A percentile compares a stretch with the other conserved stretches of the same genome.
phyloP scores from a whole-genome alignment of 2,329 filamentous ascomycete species.

The Aureobasidium sp. region DNA sequence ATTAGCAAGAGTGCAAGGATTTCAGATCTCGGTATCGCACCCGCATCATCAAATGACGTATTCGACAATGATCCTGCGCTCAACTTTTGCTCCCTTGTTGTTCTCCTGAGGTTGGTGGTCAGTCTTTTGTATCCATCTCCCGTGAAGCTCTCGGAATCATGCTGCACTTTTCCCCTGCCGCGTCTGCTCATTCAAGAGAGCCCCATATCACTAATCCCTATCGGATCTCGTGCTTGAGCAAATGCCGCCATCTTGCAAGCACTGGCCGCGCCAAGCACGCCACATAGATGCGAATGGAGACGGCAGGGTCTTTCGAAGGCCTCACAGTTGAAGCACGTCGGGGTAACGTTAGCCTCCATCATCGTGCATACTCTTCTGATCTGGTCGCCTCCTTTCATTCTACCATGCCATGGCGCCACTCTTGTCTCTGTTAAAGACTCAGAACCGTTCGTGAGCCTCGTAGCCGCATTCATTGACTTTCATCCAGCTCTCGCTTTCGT shows the following conservation, averaged over 20 bases:
- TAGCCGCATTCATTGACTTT: not conserved
- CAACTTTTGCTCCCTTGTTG: too few relatives aligned
- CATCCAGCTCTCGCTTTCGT: not conserved
- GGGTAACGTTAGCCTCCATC: not conserved
- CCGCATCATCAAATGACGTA: too few relatives aligned
- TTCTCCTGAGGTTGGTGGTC: too few relatives aligned
- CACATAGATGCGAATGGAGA: constrained; percentile 4
- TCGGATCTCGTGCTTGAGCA: not conserved
- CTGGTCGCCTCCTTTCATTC: not conserved
- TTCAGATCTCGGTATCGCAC: too few relatives aligned
- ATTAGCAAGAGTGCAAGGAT: not conserved
- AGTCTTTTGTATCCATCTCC: too few relatives aligned
- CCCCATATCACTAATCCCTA: not conserved
- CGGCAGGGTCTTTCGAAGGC: not conserved
- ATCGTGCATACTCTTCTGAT: not conserved
- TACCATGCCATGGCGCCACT: not conserved
- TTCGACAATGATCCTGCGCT: too few relatives aligned
- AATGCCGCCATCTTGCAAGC: constrained; percentile 2
- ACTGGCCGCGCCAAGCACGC: constrained; percentile 10
- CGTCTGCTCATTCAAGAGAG: not conserved
- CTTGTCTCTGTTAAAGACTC: not conserved
- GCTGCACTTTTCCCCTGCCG: not conserved
- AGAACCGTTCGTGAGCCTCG: not conserved
- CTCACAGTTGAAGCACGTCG: not conserved
- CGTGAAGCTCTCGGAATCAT: not conserved